These are phyloP conservation scores for Stephanodiscus triporus DNA, from an alignment of 108 stramenopile genomes.

Conservation along the genomic window DNA sequence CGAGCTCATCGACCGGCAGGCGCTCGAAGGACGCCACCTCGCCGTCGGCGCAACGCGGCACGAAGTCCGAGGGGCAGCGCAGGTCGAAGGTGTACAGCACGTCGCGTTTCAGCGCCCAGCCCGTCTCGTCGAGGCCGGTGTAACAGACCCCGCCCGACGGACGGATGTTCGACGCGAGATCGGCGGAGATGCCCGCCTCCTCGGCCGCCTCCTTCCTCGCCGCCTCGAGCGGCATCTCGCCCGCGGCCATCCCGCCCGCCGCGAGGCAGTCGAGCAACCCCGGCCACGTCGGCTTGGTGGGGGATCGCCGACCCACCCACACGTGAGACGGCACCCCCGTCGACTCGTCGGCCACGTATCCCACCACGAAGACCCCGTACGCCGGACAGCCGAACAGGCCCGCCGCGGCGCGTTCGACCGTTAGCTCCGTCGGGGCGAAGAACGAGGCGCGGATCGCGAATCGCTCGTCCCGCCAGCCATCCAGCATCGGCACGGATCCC, in stretches of 20 bases:
- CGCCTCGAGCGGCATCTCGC: constrained; percentile 10
- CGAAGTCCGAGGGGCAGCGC: constrained; percentile 15
- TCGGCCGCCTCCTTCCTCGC: constrained; percentile 31
- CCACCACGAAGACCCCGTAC: constrained; percentile 38
- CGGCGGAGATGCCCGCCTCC: constrained; percentile 32
- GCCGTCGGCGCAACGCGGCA: constrained; percentile 21
- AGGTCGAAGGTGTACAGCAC: constrained; percentile 38
- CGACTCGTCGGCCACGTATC: constrained; percentile 17
- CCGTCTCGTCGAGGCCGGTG: constrained; percentile 16
- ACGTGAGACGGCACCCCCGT: neutral
- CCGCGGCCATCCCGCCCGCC: constrained; percentile 23
- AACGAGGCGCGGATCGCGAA: constrained; percentile 21
- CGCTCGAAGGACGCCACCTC: constrained; percentile 40
- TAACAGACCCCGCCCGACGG: constrained; percentile 13
- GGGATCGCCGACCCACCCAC: constrained; percentile 31
- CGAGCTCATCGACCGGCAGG: constrained; percentile 4
- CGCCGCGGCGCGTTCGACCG: constrained; percentile 31
- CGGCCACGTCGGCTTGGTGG: constrained; percentile 39
- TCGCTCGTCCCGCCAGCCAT: constrained; percentile 37
- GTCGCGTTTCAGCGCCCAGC: constrained; percentile 26
- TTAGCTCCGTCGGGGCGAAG: neutral
- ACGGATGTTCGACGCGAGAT: constrained; percentile 3
- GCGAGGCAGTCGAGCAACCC: constrained; percentile 30
- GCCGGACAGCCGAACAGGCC: constrained; percentile 28
- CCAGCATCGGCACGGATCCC: constrained; percentile 11